These are phyloP conservation scores for Amanita muscaria DNA, from an alignment of 768 basidiomycete genomes.

Conservation along the genomic window DNA sequence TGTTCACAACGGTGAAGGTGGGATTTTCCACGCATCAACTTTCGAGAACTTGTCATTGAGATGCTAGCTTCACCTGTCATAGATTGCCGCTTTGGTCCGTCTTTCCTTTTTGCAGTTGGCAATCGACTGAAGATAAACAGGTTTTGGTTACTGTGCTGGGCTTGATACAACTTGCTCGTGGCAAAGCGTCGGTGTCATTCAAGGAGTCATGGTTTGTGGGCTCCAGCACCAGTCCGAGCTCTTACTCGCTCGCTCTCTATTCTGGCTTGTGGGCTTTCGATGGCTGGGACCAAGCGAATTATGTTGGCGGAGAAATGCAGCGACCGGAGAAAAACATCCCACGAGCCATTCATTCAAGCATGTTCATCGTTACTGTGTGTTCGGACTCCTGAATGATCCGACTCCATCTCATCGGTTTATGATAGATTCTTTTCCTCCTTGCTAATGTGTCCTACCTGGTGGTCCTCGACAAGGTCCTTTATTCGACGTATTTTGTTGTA, in stretches of 20 bases:
- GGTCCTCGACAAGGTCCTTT: slow-evolving; percentile 83
- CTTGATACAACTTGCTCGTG: slow-evolving; percentile 64
- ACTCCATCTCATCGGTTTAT: slow-evolving; percentile 5
- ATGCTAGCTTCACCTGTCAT: background rate
- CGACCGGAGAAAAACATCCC: slow-evolving; percentile 83
- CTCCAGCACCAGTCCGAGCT: slow-evolving; percentile 70
- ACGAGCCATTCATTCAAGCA: slow-evolving; percentile 82
- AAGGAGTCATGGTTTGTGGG: slow-evolving; percentile 59
- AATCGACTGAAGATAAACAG: slow-evolving; percentile 24
- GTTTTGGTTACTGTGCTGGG: slow-evolving; percentile 71
- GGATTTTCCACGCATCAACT: slow-evolving; percentile 3
- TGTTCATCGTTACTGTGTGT: slow-evolving; percentile 70
- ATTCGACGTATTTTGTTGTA: too few species aligned
- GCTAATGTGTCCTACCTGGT: slow-evolving; percentile 90
- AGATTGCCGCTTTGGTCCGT: slow-evolving; percentile 63
- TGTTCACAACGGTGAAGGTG: slow-evolving; percentile 87
- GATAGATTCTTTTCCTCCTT: slow-evolving; percentile 63
- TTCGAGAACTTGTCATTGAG: background rate
- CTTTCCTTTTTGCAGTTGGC: background rate
- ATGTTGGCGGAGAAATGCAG: slow-evolving; percentile 82
- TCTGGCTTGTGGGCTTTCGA: slow-evolving; percentile 95
- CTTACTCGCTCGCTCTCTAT: slow-evolving; percentile 90
- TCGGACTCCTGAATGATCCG: background rate
- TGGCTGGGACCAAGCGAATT: slow-evolving; percentile 93
- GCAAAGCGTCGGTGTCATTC: slow-evolving; percentile 62